Evolutionary conservation across 192 early-diverging fungal genomes (phyloP), one percentile per base, ranked within the genome.

Genomic region (Entophlyctis luteolus): DNA sequence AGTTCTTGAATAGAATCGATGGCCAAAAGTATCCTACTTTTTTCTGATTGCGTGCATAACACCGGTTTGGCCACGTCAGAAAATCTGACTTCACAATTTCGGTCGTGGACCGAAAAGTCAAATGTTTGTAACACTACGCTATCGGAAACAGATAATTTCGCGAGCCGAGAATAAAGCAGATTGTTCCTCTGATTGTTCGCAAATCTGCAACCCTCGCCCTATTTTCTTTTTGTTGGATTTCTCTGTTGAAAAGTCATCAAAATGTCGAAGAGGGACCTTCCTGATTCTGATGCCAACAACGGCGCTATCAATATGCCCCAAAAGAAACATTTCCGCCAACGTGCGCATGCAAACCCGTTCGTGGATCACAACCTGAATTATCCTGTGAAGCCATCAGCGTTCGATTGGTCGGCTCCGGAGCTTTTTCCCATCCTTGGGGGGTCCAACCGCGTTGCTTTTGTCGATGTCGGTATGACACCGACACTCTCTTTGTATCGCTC

Each of bases 311-410:
- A 42, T 12, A 42, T 85, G 10, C 83, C 83, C 16, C 67, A 79
- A 67, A 85, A 85, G 67, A 76, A 73, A 54, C 82, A 66, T 59
- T 85, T 77, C 55, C 70, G 84, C 10, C 84, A 99, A 83, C 87
- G 96, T 49, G 97, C 97, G 10, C 97, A 99, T 68, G 93, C 94
- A 54, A 99, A 99, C 69, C 87, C 91, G 2, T 98, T 99, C 72
- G 94, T 92, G 27, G 97, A 99, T 74, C 93, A 98, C 73, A 81
- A 86, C 4, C 81, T 98, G 47, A 89, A 91, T 52, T 98, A 98
- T 56, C 92, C 93, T 38, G 60, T 85, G 23, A 74, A 76, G 31
- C 98, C 98, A 25, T 76, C 81, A 33, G 78, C 87, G 28, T 91
- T 90, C 78, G 92, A 96, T 75, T 66, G 63, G 60, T 29, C 33